phyloP scores from a whole-genome alignment of 306 rosid species.

The Rosa persica region DNA sequence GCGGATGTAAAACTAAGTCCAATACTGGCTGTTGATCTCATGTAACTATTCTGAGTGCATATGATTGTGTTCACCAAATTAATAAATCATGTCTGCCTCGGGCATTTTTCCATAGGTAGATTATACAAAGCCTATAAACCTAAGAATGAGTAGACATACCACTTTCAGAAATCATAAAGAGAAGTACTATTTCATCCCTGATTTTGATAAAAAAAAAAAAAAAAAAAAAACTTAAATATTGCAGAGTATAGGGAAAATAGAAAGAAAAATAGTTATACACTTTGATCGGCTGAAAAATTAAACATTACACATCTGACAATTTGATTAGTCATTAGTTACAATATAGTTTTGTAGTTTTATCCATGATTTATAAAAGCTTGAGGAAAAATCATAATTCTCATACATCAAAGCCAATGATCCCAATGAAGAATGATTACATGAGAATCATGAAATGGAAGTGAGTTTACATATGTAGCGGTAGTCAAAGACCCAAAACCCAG shows the following conservation, averaged over 20 bases:
- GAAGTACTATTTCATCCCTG: neutral
- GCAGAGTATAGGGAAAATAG: neutral
- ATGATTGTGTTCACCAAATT: neutral
- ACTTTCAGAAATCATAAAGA: neutral
- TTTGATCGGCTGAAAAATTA: neutral
- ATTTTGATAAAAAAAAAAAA: neutral
- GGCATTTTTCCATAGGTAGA: neutral
- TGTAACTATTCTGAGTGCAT: neutral
- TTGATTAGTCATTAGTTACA: neutral
- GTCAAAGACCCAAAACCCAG: neutral
- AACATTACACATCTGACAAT: neutral
- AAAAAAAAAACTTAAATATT: neutral
- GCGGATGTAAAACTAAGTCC: neutral
- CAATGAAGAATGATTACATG: neutral
- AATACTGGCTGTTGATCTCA: neutral
- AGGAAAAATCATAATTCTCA: neutral
- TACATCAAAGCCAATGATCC: neutral
- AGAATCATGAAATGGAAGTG: neutral
- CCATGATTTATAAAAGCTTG: neutral
- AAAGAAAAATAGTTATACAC: neutral
- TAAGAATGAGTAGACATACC: neutral
- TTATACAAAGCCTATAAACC: neutral
- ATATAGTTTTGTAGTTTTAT: conserved; percentile 1
- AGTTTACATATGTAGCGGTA: neutral
- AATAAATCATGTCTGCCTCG: neutral